Base-by-base conservation (phyloP, 768 basidiomycete species). In the Naganishia friedmannii region DNA sequence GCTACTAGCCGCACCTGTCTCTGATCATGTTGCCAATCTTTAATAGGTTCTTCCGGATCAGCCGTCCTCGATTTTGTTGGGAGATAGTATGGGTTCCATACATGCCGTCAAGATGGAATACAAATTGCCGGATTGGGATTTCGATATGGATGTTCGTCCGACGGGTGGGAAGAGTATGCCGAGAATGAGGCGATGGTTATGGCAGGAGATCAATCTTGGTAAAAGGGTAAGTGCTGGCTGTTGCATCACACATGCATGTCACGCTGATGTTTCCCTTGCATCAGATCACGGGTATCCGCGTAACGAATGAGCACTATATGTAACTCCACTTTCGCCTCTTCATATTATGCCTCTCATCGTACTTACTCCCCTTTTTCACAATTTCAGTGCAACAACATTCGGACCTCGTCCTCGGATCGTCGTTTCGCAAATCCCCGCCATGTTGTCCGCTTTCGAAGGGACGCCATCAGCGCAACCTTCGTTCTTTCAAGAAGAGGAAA, bases 171-270 rank as follows among this genome's bases (percentile, higher is more conserved):
- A 37, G 32, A 29, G 23, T 26, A 37, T 42, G 42, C 60, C 60
- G 13, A 4, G 60, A 28, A 28, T 42, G 21, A 63, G 60, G 26
- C 60, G 67, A 5, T 68, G 67, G 67, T 53, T 68, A 17, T 68
- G 67, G 67, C 67, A 68, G 67, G 67, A 68, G 12, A 68, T 68
- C 53, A 68, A 68, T 28, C 67, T 68, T 28, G 67, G 67, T 10
- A 68, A 55, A 45, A 39, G 54, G 29, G 67, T 68, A 29, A 31
- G 67, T 42, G 3, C 1, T n/a, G 17, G 46, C 13, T 23, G 65
- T 7, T 31, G 9, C 19, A 21, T 29, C 17, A n/a, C 2, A 37
- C 6, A 12, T 9, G 67, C 53, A 12, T 13, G 2, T 26, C 26
- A 21, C 29, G 23, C 48, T 51, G 34, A 39, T 17, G 34, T 17